These are phyloP conservation scores for Boletus sensibilis DNA, from an alignment of 768 basidiomycete genomes.

Conservation along the genomic window DNA sequence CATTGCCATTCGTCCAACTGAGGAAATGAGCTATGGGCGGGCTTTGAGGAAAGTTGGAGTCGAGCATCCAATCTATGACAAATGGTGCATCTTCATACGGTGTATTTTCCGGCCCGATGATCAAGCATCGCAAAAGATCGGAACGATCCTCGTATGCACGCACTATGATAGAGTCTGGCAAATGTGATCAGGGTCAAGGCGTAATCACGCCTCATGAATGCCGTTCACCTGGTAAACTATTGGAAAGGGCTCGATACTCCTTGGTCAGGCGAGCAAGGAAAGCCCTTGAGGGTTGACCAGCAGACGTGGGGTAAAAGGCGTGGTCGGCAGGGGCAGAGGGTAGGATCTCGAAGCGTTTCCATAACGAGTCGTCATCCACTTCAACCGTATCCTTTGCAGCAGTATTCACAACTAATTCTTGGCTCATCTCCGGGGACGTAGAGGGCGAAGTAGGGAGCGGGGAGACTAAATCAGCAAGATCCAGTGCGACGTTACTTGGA, in stretches of 20 bases:
- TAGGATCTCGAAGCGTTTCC: slow-evolving; percentile 83
- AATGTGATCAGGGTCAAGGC: slow-evolving; percentile 6
- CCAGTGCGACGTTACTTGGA: slow-evolving; percentile 17
- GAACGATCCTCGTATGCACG: slow-evolving; percentile 87
- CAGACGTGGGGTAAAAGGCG: slow-evolving; percentile 64
- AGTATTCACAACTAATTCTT: slow-evolving; percentile 29
- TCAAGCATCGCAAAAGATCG: slow-evolving; percentile 84
- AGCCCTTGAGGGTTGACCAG: slow-evolving; percentile 63
- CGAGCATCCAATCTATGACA: slow-evolving; percentile 91
- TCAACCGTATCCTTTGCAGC: slow-evolving; percentile 28
- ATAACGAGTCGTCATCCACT: slow-evolving; percentile 44
- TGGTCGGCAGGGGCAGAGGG: slow-evolving; percentile 79
- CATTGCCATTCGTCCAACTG: slow-evolving; percentile 94
- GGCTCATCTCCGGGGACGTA: slow-evolving; percentile 34
- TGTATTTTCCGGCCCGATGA: slow-evolving; percentile 90
- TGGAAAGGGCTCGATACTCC: slow-evolving; percentile 79
- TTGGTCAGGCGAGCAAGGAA: slow-evolving; percentile 77
- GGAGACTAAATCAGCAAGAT: slow-evolving; percentile 24
- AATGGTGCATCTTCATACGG: slow-evolving; percentile 96
- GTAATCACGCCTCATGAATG: not conserved
- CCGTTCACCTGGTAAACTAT: slow-evolving; percentile 74
- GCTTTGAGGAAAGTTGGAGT: slow-evolving; percentile 76
- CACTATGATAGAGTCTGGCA: slow-evolving; percentile 79
- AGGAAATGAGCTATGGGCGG: slow-evolving; percentile 89
- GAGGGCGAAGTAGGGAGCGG: slow-evolving; percentile 29